phyloP scores from a whole-genome alignment of 768 basidiomycete genomes.

The Tubosaeta brunneosetosa region DNA sequence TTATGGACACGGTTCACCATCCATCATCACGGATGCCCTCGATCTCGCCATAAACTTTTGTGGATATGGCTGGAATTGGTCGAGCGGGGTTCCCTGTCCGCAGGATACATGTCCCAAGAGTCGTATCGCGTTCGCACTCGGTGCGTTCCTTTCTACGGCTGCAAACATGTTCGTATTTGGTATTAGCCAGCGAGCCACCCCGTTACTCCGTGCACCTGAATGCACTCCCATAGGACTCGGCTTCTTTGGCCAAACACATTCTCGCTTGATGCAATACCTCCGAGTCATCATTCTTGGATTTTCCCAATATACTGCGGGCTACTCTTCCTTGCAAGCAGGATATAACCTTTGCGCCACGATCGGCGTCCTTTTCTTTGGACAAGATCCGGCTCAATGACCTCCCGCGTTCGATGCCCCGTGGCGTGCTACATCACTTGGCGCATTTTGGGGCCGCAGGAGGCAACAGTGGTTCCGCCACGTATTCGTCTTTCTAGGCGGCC shows the following conservation, averaged over 20 bases:
- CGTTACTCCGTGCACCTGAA: constrained; percentile 34
- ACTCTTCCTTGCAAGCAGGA: constrained; percentile 38
- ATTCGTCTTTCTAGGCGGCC: constrained; percentile 28
- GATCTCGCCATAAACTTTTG: constrained; percentile 47
- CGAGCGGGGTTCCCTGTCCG: constrained; percentile 27
- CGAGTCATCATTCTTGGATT: constrained; percentile 45
- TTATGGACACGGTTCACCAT: neutral
- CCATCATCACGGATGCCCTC: constrained; percentile 35
- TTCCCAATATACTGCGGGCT: constrained; percentile 41
- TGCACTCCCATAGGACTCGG: constrained; percentile 15
- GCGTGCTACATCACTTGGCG: constrained; percentile 32
- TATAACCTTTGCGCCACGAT: constrained; percentile 24
- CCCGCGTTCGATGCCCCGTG: constrained; percentile 32
- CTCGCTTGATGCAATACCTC: constrained; percentile 20
- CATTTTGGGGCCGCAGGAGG: constrained; percentile 39
- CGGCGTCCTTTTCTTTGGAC: constrained; percentile 25
- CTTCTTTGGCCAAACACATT: constrained; percentile 32
- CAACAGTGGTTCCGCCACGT: constrained; percentile 33
- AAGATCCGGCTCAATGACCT: constrained; percentile 31
- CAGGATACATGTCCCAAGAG: constrained; percentile 40
- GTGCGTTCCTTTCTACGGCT: constrained; percentile 32
- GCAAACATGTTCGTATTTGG: constrained; percentile 42
- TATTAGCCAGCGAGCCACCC: constrained; percentile 40
- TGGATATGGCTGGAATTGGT: constrained; percentile 35
- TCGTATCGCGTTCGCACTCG: constrained; percentile 33